Base-by-base conservation (phyloP, 495 filamentous ascomycete genomes). In the Xylaria scruposa region DNA sequence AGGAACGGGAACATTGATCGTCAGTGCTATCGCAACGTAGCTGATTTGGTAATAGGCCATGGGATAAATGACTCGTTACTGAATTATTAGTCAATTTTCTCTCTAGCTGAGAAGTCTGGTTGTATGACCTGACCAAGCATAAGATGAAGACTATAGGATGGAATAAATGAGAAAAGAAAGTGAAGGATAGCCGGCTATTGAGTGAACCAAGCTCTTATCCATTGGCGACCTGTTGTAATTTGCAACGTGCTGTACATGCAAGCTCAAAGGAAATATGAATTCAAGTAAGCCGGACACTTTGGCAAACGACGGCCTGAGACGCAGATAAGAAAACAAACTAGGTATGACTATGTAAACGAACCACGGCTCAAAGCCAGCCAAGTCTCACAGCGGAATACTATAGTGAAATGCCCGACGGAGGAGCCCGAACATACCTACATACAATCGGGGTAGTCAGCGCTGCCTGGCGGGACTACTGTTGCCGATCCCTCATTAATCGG, bases 401-500 rank as follows among this genome's bases (percentile, higher is more conserved):
- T 42, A 12, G 13, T 26, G 21, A 65, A 13, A 65, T 54, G 31
- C 46, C 46, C 63, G 46, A 53, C 63, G 24, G 24, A 65, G 62
- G 8, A 38, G 46, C 46, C 44, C 63, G 63, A 67, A 17, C 19
- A 7, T 49, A 17, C 19, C 2, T 49, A 53, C 24, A 51, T 5
- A 49, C 19, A n/a, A 53, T 21, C 63, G 29, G 63, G 42, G 63
- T 67, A 46, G 29, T 26, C 29, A 53, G 47, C 63, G 13, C 63
- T 53, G 60, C 33, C 38, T 63, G 38, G 60, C 38, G 38, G 38
- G 60, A 24, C 60, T 10, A 5, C 38, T 33, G 42, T 19, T 38
- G 63, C 63, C 46, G 63, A 67, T 67, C 63, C 29, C 31, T 67
- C 63, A 51, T 67, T 21, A 51, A 46, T 51, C 46, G 42, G 63